A percentile compares a stretch with the other conserved stretches of the same genome.
These are phyloP conservation scores for Penicillium concentricum DNA, from an alignment of 2,329 filamentous ascomycete species.

Conservation along the genomic window DNA sequence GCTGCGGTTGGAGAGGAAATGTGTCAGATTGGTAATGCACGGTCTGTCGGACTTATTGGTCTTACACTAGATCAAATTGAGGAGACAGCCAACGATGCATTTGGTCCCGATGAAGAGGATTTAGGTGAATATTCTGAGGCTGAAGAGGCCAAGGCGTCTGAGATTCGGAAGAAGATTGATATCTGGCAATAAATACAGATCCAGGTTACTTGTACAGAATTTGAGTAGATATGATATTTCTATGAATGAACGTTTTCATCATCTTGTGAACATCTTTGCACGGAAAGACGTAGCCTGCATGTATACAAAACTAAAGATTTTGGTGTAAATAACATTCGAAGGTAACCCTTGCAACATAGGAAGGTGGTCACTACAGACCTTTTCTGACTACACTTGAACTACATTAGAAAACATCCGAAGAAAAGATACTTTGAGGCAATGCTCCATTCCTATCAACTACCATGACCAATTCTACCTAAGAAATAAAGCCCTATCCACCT, in stretches of 20 bases:
- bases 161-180: conserved; percentile 29
- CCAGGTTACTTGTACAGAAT: not conserved
- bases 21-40: conserved; percentile 34
- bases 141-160: conserved; percentile 28
- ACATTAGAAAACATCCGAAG: not conserved
- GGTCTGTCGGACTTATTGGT: conserved; percentile 35
- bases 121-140: conserved; percentile 28
- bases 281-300: no score
- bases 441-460: conserved; percentile 5
- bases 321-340: no score
- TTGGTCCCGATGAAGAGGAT: conserved; percentile 28
- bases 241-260: not conserved
- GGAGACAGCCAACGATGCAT: conserved; percentile 30
- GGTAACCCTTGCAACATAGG: not conserved
- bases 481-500: not conserved
- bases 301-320: not conserved
- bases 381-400: not conserved
- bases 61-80: conserved; percentile 39
- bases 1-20: conserved; percentile 36
- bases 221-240: not conserved
- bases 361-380: no score
- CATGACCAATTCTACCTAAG: conserved; percentile 4
- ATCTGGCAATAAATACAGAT: conserved; percentile 8
- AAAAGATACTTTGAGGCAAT: not conserved
- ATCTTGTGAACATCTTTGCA: not conserved